Conservation (phyloP, 768 basidiomycete genomes). For the Fistulinella prunicolor region DNA sequence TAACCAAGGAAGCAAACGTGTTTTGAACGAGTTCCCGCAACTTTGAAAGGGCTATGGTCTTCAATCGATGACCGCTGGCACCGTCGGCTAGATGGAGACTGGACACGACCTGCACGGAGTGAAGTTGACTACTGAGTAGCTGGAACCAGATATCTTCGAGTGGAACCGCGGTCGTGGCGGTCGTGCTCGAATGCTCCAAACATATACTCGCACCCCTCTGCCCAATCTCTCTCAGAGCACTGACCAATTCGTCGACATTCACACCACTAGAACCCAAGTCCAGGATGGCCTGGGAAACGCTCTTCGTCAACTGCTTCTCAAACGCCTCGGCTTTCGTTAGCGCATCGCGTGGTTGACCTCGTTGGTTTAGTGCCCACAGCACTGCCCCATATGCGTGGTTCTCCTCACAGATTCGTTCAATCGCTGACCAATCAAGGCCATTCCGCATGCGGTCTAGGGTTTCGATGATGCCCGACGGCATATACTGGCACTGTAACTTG, state of each 20-base stretch:
- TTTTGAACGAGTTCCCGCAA: constrained; percentile 78
- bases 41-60: constrained; percentile 37
- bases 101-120: constrained; percentile 70
- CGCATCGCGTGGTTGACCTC: constrained; percentile 61
- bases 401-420: constrained; percentile 64
- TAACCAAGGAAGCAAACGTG: constrained; percentile 80
- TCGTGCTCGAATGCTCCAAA: constrained; percentile 54
- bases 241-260: constrained; percentile 36
- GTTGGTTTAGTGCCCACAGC: constrained; percentile 73
- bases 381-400: constrained; percentile 69
- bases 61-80: constrained; percentile 19
- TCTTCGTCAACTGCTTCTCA: constrained; percentile 48
- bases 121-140: constrained; percentile 77
- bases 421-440: constrained; percentile 52
- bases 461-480: constrained; percentile 59
- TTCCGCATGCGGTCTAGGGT: constrained; percentile 53
- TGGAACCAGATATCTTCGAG: constrained; percentile 90
- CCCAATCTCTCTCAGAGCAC: constrained; percentile 56
- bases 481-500: constrained; percentile 66
- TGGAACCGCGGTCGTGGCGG: constrained; percentile 39
- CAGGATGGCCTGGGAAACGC: constrained; percentile 41
- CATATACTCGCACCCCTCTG: constrained; percentile 67
- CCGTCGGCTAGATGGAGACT: constrained; percentile 33
- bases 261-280: constrained; percentile 11
- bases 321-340: constrained; percentile 63